Evolutionary conservation across 2,329 filamentous ascomycete genomes (phyloP).

Genomic region (Pseudocercospora vitis): DNA sequence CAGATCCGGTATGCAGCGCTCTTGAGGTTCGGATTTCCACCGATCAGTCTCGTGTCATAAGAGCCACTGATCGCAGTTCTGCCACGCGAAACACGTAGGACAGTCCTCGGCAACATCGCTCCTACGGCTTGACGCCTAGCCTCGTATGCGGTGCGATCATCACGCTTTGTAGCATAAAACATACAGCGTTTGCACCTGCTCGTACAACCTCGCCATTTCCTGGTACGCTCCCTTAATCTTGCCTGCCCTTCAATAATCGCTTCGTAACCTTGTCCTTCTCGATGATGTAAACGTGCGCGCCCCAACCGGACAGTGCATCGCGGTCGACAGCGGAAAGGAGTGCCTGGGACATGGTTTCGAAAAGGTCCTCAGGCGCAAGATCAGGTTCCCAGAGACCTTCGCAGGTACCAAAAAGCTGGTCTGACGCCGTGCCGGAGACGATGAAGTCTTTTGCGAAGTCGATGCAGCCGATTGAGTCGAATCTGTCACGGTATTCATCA

Average conservation of each 20-base stretch:
- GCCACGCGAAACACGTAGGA: neutral
- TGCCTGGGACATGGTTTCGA: constrained; percentile 96
- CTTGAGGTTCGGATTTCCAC: neutral
- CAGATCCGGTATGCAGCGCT: no score
- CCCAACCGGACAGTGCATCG: constrained; percentile 96
- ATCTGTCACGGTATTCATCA: constrained; percentile 43
- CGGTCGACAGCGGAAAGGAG: constrained; percentile 93
- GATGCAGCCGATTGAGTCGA: constrained; percentile 98
- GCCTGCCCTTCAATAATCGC: constrained; percentile 94
- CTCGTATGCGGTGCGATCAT: constrained; percentile 15
- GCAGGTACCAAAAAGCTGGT: constrained; percentile 98
- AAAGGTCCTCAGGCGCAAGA: constrained; percentile 90
- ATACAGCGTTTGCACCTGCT: neutral
- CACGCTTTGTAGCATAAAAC: constrained; percentile 25
- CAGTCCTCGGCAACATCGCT: neutral
- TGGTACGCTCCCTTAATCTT: constrained; percentile 59
- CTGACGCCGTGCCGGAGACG: constrained; percentile 90
- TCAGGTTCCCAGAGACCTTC: constrained; percentile 97
- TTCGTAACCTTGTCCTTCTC: constrained; percentile 99
- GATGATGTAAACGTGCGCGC: constrained; percentile 98
- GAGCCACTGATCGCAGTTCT: constrained; percentile 16
- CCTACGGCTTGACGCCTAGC: constrained; percentile 16
- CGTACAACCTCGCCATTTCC: neutral
- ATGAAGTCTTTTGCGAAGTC: constrained; percentile 99
- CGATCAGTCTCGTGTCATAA: constrained; percentile 21